Base-by-base conservation (phyloP, 345 rosid species). In the Acer yangbiense region DNA sequence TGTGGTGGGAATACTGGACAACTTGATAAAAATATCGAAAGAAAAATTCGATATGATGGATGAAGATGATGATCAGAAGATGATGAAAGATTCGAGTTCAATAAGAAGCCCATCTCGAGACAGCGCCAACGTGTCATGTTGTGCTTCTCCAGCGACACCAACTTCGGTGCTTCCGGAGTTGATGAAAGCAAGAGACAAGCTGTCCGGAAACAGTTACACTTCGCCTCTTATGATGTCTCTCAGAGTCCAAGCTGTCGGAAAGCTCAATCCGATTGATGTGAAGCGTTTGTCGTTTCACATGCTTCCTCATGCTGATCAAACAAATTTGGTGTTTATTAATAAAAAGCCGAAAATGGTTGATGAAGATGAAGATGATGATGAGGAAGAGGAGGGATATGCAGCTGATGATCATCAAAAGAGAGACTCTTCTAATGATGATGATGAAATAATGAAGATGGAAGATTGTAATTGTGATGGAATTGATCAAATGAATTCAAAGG, bases 211-310 rank as follows among this genome's bases (percentile, higher is more conserved):
- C 55, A 74, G 81, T 57, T 72, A 80, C 67, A 81, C 75, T 0
- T 84, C 87, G 0, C 74, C 90, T 2, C 79, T 82, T 74, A 85
- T 83, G 69, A 68, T 74, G 76, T 85, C 85, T 43, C 77, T 89
- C 13, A 77, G 97, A 81, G 88, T 90, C 67, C 92, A 91, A 72
- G 89, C 95, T 43, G 84, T 90, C 29, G 97, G 88, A 68, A 97
- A 91, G 73, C 74, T 90, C 77, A 94, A 88, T 80, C 95, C 92
- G 16, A 77, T 92, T 2, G 97, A 90, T 55, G 73, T 87, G 62
- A 90, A 92, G 79, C 87, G 87, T 63, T 89, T 91, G n/a, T 78
- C 88, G 1, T 82, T 88, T 4, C 85, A 88, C 71, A 83, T 88
- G 83, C 62, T 86, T 78, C 81, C 92, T 0, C 79, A 86, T 35